Evolutionary conservation across 257 asterid species (phyloP).

Genomic region (Cinchona pubescens): DNA sequence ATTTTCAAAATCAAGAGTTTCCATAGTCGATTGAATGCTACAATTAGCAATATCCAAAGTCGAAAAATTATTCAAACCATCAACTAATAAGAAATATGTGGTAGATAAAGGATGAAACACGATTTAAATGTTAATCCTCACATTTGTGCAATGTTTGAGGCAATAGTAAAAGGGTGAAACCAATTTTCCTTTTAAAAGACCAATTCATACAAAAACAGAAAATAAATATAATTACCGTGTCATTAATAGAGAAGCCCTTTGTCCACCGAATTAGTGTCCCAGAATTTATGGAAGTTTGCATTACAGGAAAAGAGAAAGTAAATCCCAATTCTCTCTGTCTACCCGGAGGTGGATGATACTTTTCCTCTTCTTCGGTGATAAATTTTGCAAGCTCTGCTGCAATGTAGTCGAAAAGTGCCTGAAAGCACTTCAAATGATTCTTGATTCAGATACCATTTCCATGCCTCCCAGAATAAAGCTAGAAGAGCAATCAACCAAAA

Average conservation of each 20-base stretch:
- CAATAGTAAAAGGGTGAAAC: neutral
- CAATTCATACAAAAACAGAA: neutral
- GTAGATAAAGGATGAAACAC: neutral
- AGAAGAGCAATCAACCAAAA: neutral
- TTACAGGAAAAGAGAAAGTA: constrained; percentile 49
- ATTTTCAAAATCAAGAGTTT: neutral
- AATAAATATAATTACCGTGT: constrained; percentile 33
- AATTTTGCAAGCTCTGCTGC: constrained; percentile 39
- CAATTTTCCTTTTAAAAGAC: neutral
- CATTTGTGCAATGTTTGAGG: neutral
- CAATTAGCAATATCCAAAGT: neutral
- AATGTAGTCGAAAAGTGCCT: constrained; percentile 43
- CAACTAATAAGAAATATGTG: neutral
- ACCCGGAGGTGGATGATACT: constrained; percentile 35
- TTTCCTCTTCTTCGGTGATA: constrained; percentile 32
- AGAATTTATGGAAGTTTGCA: constrained; percentile 63
- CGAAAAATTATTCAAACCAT: neutral
- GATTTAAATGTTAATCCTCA: neutral
- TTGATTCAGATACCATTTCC: neutral
- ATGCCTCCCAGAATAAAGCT: neutral
- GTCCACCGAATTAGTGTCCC: constrained; percentile 93
- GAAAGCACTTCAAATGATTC: constrained; percentile 22
- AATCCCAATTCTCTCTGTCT: constrained; percentile 43
- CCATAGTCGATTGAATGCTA: neutral
- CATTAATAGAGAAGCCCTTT: constrained; percentile 79